phyloP scores from a whole-genome alignment of 228 moss, liverwort and hornwort genomes.

The Sphagnum magellanicum region DNA sequence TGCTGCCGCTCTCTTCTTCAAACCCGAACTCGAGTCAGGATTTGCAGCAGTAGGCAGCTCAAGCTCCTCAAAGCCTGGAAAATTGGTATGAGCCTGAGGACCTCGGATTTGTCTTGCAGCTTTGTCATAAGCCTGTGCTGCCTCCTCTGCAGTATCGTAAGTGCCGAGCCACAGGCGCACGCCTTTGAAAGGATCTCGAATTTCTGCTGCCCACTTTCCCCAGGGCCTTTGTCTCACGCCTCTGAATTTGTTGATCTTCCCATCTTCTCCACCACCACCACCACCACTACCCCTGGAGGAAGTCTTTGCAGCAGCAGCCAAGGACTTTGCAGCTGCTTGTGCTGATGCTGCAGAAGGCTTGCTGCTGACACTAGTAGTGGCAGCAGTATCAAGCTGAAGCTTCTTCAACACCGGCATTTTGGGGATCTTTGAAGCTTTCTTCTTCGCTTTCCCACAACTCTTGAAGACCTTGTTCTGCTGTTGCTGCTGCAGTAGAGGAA shows the following conservation, averaged over 20 bases:
- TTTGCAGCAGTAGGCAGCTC: too few species aligned
- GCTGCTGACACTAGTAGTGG: not conserved
- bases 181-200: conserved; percentile 79
- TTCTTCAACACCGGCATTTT: conserved; percentile 31
- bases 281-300: too few species aligned
- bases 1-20: too few species aligned
- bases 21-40: too few species aligned
- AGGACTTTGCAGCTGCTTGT: conserved; percentile 12
- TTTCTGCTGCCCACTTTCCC: conserved; percentile 97
- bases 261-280: conserved; percentile 7
- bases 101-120: conserved; percentile 66
- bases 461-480: conserved; percentile 18
- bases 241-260: conserved; percentile 59
- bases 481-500: not conserved
- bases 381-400: not conserved
- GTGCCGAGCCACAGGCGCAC: conserved; percentile 81
- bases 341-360: conserved; percentile 5
- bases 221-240: conserved; percentile 83
- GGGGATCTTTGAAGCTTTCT: conserved; percentile 19
- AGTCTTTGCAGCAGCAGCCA: conserved; percentile 1
- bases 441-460: conserved; percentile 40
- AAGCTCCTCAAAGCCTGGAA: conserved; percentile 18
- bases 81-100: conserved; percentile 71
- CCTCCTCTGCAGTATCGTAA: conserved; percentile 77
- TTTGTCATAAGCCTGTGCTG: conserved; percentile 73